A percentile compares a stretch with the other conserved stretches of the same genome.
Conservation (phyloP, 495 filamentous ascomycete genomes). For the Penicillium cinerascens region DNA sequence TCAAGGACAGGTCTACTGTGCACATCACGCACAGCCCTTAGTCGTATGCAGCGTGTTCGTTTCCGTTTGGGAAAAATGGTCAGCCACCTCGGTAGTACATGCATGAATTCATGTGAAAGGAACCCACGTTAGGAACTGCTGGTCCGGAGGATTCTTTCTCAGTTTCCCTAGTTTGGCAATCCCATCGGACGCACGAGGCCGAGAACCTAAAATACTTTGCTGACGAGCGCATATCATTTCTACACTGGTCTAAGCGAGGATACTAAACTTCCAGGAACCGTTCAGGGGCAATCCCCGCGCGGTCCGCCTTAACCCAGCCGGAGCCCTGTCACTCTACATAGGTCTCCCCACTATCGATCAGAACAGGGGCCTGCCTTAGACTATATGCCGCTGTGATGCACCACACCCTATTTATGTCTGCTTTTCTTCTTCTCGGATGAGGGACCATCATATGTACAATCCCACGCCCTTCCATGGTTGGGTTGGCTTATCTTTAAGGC, state of each 20-base stretch:
- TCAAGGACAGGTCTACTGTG: too few relatives aligned
- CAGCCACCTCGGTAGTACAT: not conserved
- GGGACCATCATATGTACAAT: too few relatives aligned
- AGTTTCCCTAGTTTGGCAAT: not conserved
- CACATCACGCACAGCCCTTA: not conserved
- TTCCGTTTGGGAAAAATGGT: not conserved
- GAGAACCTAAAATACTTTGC: constrained; percentile 9
- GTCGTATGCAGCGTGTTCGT: constrained; percentile 7
- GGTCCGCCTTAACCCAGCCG: not conserved
- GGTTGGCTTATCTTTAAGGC: too few relatives aligned
- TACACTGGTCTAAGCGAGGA: constrained; percentile 23
- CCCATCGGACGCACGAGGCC: not conserved
- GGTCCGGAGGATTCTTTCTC: not conserved
- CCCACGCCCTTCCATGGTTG: too few relatives aligned
- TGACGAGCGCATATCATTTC: constrained; percentile 21
- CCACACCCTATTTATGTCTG: not conserved
- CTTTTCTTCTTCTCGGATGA: not conserved
- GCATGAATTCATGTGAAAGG: not conserved
- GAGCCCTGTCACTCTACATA: not conserved
- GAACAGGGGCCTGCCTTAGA: not conserved
- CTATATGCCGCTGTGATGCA: not conserved
- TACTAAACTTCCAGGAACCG: constrained; percentile 6
- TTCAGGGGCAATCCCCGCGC: constrained; percentile 13
- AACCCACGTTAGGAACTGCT: not conserved
- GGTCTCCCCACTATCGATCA: not conserved